Evolutionary conservation across 306 rosid species (phyloP), one percentile per base, ranked within the genome.

Genomic region (Citrullus mucosospermus): DNA sequence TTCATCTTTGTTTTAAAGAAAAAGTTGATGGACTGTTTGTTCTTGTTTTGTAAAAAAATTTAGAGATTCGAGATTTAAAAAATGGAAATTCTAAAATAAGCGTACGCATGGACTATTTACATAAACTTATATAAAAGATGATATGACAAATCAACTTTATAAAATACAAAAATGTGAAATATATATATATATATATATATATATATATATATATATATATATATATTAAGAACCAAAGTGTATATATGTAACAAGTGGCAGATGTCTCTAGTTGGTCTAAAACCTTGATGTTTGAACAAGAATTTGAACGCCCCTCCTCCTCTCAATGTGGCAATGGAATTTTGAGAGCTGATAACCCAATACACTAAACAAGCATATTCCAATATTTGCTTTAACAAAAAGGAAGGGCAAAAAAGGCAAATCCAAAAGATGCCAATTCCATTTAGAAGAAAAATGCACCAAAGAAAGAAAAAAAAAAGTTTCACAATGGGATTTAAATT

Each of bases 331-430:
- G 44, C 56, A 20, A 6, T 46, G 58, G 76, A 46, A 70, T 70
- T 70, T 70, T 69, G 17, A n/a, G 36, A 46, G 38, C 57, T 70
- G 39, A 70, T 46, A 70, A 46, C 41, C 54, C 57, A 44, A 14
- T 70, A 22, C 76, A 46, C 57, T 22, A 70, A 67, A 43, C n/a
- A 46, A 70, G 76, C 76, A 70, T 70, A 70, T 70, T 70, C 57
- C 76, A 70, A 6, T 44, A 1, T 43, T 25, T 22, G 11, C 76
- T 70, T 22, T 70, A 25, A 41, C 17, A 18, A 18, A 17, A 38
- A 41, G 44, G 15, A 11, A 22, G 4, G 8, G 13, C 1, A 11
- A 44, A 44, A 11, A 34, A 7, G 22, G 2, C 18, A 65, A 1
- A 43, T 34, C 11, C 36, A 2, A 36, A 65, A 68, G 30, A 43